Conservation (phyloP, 2,329 filamentous ascomycete genomes). For the Cladobotryum mycophilum region DNA sequence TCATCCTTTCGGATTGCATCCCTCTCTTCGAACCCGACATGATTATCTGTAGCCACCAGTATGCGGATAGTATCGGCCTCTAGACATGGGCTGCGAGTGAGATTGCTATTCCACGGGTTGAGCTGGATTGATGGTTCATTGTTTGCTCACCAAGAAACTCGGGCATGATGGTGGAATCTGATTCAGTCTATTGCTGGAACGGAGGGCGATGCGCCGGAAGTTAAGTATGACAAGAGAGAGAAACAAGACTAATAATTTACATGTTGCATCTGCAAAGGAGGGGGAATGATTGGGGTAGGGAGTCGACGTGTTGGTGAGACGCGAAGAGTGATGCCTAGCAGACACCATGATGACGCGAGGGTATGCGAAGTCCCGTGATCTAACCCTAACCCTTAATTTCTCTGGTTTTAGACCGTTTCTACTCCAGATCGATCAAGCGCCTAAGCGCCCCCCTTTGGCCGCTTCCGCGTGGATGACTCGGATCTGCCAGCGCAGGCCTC, state of each 20-base stretch:
- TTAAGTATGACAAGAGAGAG: neutral
- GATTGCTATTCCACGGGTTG: conserved; percentile 9
- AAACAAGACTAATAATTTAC: neutral
- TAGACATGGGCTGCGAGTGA: conserved; percentile 16
- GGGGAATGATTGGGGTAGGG: neutral
- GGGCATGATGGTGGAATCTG: conserved; percentile 17
- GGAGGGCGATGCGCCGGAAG: neutral
- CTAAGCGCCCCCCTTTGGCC: no score
- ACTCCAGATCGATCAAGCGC: no score
- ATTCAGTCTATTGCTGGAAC: neutral
- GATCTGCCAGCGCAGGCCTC: no score
- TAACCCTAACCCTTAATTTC: neutral
- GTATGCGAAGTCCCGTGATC: neutral
- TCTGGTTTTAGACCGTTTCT: no score
- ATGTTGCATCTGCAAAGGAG: neutral
- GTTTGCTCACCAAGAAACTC: conserved; percentile 23
- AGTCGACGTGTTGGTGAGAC: neutral
- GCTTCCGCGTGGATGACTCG: no score
- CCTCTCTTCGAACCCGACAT: conserved; percentile 94
- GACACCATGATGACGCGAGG: neutral
- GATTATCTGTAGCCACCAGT: conserved; percentile 89
- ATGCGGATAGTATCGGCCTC: conserved; percentile 85
- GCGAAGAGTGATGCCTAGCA: neutral
- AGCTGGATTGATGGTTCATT: neutral
- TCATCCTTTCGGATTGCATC: conserved; percentile 93